phyloP scores from a whole-genome alignment of 306 rosid genomes.

The Prunus dulcis region DNA sequence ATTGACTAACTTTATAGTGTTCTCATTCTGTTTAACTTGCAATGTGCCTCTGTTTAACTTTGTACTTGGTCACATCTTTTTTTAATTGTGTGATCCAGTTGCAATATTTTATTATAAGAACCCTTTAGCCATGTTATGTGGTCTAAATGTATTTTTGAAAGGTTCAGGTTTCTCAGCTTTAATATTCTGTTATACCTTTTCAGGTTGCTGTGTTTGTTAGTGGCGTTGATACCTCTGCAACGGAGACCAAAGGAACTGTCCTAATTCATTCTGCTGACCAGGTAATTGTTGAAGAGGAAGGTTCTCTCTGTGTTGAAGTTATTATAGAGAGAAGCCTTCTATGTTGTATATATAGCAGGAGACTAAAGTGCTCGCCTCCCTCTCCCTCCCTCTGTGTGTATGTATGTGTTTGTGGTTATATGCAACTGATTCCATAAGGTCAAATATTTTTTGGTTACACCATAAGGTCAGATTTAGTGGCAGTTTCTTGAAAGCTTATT shows the following conservation, averaged over 20 bases:
- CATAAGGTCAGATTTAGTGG: not conserved
- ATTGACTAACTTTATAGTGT: not conserved
- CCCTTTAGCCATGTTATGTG: not conserved
- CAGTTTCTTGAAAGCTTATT: slow-evolving; percentile 4
- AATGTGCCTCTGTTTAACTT: not conserved
- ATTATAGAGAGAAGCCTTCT: not conserved
- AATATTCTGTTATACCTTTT: slow-evolving; percentile 22
- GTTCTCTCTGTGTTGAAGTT: not conserved
- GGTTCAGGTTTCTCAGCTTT: not conserved
- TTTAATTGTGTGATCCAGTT: not conserved
- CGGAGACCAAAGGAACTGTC: slow-evolving; percentile 93
- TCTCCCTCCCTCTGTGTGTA: not conserved
- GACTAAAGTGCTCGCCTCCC: not conserved
- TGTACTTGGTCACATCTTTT: not conserved
- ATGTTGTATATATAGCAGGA: not conserved
- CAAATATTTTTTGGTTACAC: too few species aligned
- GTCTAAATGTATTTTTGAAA: not conserved
- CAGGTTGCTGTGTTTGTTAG: slow-evolving; percentile 89
- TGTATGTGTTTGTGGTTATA: not conserved
- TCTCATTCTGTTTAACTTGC: not conserved
- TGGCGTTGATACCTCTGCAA: slow-evolving; percentile 94
- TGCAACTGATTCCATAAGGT: not conserved
- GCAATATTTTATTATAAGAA: too few species aligned
- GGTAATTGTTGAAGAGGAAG: slow-evolving; percentile 34
- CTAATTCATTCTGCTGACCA: slow-evolving; percentile 85